Percentiles rank a stretch among this genome's conserved stretches.
Conservation (phyloP, 2,329 filamentous ascomycete genomes). For the Phialemoniopsis sp. region DNA sequence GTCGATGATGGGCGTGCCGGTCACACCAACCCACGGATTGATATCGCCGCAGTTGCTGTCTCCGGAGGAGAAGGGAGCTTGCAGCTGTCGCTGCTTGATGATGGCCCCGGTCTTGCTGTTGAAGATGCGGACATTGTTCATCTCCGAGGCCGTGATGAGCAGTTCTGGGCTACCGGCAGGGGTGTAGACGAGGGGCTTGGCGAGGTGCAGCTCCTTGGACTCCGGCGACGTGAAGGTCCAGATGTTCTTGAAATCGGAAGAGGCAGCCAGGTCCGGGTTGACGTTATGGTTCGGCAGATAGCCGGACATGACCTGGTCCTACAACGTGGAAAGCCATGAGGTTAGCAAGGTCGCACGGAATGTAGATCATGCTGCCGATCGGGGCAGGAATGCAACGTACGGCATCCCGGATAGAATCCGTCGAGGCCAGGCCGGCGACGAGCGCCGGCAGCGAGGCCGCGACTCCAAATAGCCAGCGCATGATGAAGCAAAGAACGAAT, state of each 20-base stretch:
- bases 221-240: constrained; percentile 23
- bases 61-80: constrained; percentile 30
- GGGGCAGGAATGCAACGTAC: no score
- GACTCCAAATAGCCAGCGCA: no score
- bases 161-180: constrained; percentile 27
- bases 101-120: constrained; percentile 34
- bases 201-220: constrained; percentile 27
- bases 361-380: no score
- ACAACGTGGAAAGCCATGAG: no score
- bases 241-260: constrained; percentile 17
- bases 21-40: constrained; percentile 28
- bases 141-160: constrained; percentile 30
- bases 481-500: no score
- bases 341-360: no score
- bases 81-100: constrained; percentile 27
- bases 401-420: no score
- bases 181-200: constrained; percentile 38
- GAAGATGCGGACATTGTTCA: constrained; percentile 32
- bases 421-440: no score
- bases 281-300: constrained; percentile 36
- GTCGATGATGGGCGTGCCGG: constrained; percentile 30
- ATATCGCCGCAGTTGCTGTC: constrained; percentile 35
- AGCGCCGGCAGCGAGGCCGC: no score
- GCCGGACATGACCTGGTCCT: constrained; percentile 15
- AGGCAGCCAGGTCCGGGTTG: constrained; percentile 26